Evolutionary conservation across 768 basidiomycete species (phyloP).

Genomic region (Trametes cinnabarina): DNA sequence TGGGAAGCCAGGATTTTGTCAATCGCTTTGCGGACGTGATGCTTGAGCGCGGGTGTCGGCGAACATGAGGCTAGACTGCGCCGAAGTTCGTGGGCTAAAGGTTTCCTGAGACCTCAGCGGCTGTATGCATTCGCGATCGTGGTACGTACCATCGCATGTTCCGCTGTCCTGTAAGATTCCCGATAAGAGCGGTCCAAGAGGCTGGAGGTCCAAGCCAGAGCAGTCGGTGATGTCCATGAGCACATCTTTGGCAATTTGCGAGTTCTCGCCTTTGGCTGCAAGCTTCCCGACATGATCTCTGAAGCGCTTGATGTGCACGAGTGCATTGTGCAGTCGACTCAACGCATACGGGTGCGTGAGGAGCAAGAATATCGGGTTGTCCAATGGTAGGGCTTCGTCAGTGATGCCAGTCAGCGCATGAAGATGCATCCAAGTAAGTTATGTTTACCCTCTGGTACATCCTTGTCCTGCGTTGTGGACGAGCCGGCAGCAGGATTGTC

Average conservation of each 20-base stretch:
- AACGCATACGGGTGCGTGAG: slow-evolving; percentile 62
- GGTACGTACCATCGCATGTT: slow-evolving; percentile 24
- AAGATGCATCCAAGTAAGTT: background rate
- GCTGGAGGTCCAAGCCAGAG: slow-evolving; percentile 61
- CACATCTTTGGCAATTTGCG: slow-evolving; percentile 61
- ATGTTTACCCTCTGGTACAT: slow-evolving; percentile 5
- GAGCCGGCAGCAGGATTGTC: slow-evolving; percentile 20
- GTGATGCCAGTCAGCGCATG: background rate
- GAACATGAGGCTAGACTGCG: slow-evolving; percentile 58
- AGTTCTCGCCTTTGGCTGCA: slow-evolving; percentile 56
- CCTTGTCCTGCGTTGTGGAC: slow-evolving; percentile 1
- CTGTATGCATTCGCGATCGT: background rate
- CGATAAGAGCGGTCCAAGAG: slow-evolving; percentile 47
- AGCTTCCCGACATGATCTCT: slow-evolving; percentile 51
- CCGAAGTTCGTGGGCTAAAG: slow-evolving; percentile 49
- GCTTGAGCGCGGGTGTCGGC: slow-evolving; percentile 47
- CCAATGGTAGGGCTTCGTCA: slow-evolving; percentile 10
- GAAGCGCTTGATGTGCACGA: slow-evolving; percentile 59
- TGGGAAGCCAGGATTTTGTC: slow-evolving; percentile 45
- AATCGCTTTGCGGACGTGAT: slow-evolving; percentile 43
- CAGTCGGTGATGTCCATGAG: slow-evolving; percentile 61
- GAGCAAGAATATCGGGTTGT: slow-evolving; percentile 50
- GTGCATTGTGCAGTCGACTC: slow-evolving; percentile 45
- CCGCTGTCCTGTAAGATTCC: slow-evolving; percentile 35
- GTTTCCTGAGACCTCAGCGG: background rate